Conservation (phyloP, 208 protist species). For the Acanthamoeba healyi region DNA sequence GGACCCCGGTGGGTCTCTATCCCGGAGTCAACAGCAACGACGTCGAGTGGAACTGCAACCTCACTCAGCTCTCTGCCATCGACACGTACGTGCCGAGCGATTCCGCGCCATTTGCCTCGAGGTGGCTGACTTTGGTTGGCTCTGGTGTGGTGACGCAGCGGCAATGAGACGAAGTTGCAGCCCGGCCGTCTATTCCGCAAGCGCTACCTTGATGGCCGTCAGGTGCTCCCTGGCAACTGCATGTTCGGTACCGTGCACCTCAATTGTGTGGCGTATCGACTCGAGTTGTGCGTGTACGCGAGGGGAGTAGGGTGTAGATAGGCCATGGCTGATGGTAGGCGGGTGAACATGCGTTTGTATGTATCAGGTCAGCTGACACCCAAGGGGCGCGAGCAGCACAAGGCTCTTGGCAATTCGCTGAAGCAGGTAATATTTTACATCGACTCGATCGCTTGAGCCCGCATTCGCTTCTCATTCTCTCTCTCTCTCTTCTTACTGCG, state of each 20-base stretch:
- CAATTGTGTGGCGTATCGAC: no score
- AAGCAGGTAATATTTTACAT: not conserved
- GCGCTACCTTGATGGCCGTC: not conserved
- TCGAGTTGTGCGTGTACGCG: no score
- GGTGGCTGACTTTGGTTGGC: not conserved
- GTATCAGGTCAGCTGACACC: not conserved
- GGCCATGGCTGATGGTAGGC: not conserved
- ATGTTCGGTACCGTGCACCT: not conserved
- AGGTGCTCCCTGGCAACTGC: conserved; percentile 29
- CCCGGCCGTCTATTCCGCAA: conserved; percentile 3
- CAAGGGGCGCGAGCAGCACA: conserved; percentile 23
- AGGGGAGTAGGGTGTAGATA: no score
- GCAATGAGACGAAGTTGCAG: not conserved
- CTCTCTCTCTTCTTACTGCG: no score
- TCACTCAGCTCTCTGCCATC: not conserved
- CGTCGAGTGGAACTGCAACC: conserved; percentile 15
- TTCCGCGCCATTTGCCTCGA: not conserved
- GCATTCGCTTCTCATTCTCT: no score
- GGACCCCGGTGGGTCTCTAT: not conserved
- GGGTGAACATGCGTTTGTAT: not conserved
- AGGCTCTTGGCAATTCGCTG: not conserved
- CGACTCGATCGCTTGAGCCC: no score
- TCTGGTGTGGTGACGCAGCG: not conserved
- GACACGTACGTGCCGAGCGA: not conserved
- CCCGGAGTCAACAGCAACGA: conserved; percentile 18